These are phyloP conservation scores for Rhizopus microsporus DNA, from an alignment of 371 early-diverging fungal genomes.

Conservation along the genomic window DNA sequence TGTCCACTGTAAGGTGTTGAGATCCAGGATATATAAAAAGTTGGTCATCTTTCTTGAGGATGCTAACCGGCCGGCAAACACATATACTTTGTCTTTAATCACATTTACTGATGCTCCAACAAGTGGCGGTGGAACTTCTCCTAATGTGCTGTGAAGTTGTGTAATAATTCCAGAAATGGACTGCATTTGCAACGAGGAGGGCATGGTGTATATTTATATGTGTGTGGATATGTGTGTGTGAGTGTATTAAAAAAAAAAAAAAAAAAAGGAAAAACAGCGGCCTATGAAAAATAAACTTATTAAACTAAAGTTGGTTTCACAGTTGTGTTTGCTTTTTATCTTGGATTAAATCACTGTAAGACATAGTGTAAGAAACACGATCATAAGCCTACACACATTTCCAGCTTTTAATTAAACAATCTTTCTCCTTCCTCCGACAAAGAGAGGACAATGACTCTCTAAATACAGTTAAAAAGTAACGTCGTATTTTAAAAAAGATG, in stretches of 20 bases:
- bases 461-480: too few species aligned
- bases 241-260: background rate
- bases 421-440: too few species aligned
- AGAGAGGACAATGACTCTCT: too few species aligned
- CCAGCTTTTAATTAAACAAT: too few species aligned
- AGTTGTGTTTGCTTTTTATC: background rate
- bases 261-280: background rate
- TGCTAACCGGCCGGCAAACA: slow-evolving; percentile 75
- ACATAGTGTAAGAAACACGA: too few species aligned
- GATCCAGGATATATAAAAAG: slow-evolving; percentile 65
- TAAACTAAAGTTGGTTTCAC: background rate
- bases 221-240: too few species aligned
- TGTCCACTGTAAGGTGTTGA: slow-evolving; percentile 64
- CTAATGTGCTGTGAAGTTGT: slow-evolving; percentile 63
- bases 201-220: slow-evolving; percentile 12
- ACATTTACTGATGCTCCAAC: slow-evolving; percentile 75
- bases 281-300: background rate
- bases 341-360: too few species aligned
- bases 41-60: slow-evolving; percentile 70
- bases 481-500: too few species aligned
- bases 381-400: too few species aligned
- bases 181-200: slow-evolving; percentile 46
- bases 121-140: slow-evolving; percentile 76
- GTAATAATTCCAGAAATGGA: slow-evolving; percentile 73
- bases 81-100: slow-evolving; percentile 61